Percentiles rank a stretch among this genome's conserved stretches.
Evolutionary conservation across 139 green algal species (phyloP).

Genomic region (Asterochloris sp.): DNA sequence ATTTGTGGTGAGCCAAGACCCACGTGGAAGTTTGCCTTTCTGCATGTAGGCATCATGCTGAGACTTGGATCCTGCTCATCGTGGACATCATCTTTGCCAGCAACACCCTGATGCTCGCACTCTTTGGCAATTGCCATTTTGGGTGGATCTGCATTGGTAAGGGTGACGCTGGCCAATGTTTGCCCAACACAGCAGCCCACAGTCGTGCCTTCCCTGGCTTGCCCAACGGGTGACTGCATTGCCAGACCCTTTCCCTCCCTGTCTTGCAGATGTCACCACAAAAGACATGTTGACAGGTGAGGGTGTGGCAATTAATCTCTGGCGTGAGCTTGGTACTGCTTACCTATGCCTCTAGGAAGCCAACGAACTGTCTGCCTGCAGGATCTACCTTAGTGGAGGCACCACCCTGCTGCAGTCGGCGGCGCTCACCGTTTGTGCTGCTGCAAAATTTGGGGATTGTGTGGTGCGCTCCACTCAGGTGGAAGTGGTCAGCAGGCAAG

Average conservation of each 20-base stretch:
- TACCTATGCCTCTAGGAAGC: too few species aligned
- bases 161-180: not conserved
- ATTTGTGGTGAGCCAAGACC: slow-evolving; percentile 29
- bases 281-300: slow-evolving; percentile 29
- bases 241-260: not conserved
- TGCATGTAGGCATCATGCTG: not conserved
- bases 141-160: slow-evolving; percentile 25
- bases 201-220: not conserved
- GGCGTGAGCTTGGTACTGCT: too few species aligned
- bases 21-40: not conserved
- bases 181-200: not conserved
- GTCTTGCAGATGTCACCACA: slow-evolving; percentile 28
- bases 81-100: not conserved
- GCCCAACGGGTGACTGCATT: not conserved
- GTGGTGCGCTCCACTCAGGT: slow-evolving; percentile 8
- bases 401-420: slow-evolving; percentile 6
- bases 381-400: slow-evolving; percentile 1
- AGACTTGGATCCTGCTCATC: not conserved
- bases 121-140: slow-evolving; percentile 5
- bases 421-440: slow-evolving; percentile 1
- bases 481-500: not conserved
- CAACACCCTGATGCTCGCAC: not conserved
- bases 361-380: too few species aligned
- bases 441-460: slow-evolving; percentile 8
- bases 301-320: too few species aligned